phyloP scores from a whole-genome alignment of 306 rosid species.

The Trifolium pratense region DNA sequence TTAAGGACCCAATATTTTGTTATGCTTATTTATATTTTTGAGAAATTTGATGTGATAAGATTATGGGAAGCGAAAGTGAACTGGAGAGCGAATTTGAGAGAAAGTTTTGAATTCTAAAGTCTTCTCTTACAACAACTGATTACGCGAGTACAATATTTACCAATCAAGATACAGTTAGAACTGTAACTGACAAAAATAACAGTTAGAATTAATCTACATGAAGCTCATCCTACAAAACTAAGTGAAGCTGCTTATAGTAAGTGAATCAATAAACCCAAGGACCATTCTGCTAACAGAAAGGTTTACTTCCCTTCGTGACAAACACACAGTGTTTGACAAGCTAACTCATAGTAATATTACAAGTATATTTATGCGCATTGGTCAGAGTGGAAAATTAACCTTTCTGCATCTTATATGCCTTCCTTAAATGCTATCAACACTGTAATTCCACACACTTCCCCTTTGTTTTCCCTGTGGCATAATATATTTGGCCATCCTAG shows the following conservation, averaged over 20 bases:
- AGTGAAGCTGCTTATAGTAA: background rate
- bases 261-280: background rate
- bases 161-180: background rate
- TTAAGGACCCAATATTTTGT: background rate
- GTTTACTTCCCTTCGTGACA: background rate
- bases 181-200: background rate
- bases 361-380: background rate
- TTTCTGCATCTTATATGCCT: background rate
- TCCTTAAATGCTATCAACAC: background rate
- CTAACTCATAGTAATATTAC: background rate
- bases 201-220: background rate
- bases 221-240: background rate
- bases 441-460: no score
- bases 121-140: background rate
- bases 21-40: background rate
- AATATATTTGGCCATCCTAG: background rate
- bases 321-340: background rate
- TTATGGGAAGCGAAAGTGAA: background rate
- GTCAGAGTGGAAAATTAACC: background rate
- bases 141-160: background rate
- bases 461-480: background rate
- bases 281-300: background rate
- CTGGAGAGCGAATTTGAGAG: background rate
- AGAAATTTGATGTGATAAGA: background rate
- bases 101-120: background rate